Evolutionary conservation across 2,329 filamentous ascomycete genomes (phyloP), one percentile per base, ranked within the genome.

Genomic region (Chrysosphaeria jannelii): DNA sequence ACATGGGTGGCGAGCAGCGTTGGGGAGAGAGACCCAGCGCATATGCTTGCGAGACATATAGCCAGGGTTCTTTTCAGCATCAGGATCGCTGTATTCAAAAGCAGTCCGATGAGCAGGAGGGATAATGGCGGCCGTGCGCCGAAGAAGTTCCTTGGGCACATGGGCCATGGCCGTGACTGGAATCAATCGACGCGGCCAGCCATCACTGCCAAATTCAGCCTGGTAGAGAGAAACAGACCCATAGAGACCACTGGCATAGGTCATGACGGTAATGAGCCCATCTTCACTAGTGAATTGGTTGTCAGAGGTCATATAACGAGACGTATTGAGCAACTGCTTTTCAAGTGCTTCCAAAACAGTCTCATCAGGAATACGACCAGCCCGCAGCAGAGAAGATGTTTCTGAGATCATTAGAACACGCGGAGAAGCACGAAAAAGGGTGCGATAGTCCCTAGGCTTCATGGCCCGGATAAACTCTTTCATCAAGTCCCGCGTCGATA

Each of bases 101-200:
- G 31, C 29, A 1, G 31, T 33, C 8, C 30, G 30, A 6, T 27
- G 25, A 10, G 29, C 28, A 5, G 26, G 29, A 7, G 28, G 28
- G 27, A 32, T 27, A 5, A 29, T 22, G 4, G 26, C 25, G 2
- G 26, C 29, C 4, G 31, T 31, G 21, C 27, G 26, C 8, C 30
- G 28, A 23, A 33, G 25, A 21, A 33, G 24, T 23, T 32, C 29
- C 20, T 32, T 32, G 23, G 31, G 31, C 18, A 33, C 31, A 19
- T 26, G 25, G 7, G 27, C 26, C 31, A 33, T 33, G 19, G 28
- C 27, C 5, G 29, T 25, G 15, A 33, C 30, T 5, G 30, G 30
- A 11, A 20, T 20, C 9, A 33, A 25, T 20, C 31, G 31, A 5
- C 30, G 30, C 13, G 31, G 31, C 27, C 28, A 33, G 13, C 18